Base-by-base conservation (phyloP, 163 green algal species). In the Chlamydomonas reinhardtii region DNA sequence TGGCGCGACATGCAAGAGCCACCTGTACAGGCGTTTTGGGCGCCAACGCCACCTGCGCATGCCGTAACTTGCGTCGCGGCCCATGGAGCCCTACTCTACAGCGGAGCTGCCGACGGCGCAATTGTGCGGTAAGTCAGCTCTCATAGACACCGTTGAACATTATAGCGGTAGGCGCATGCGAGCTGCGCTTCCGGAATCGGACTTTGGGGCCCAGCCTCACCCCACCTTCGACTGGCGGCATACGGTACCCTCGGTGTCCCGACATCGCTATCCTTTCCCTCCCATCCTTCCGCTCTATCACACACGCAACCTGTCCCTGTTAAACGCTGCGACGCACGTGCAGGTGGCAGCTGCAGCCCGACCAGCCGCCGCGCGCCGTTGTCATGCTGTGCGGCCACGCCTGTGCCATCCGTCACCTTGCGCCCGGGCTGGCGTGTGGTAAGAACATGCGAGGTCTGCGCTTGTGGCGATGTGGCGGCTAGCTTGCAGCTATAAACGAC, bases 331-430 rank as follows among this genome's bases (percentile, higher is more conserved):
- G 16, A 22, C 17, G 24, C 0, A 8, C 5, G 48, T 39, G 32
- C 31, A 84, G 76, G n/a, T 84, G 76, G 76, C 76, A 84, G 34
- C 62, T 83, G 35, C 17, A 64, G 11, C 11, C n/a, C 11, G 43
- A 17, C 15, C 32, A 56, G 11, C 5, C 76, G 5, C 76, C 76
- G n/a, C 31, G 48, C 43, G 76, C 76, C 0, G 39, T 11, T 2
- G 64, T 75, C 65, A 84, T 84, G 76, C 29, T 84, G 64, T 43
- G 74, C 4, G 76, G 76, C 16, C 76, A 84, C 62, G 74, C 37
- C 14, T 31, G 37, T n/a, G 25, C 76, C 43, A 69, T 84, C 39
- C 76, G 64, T 4, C 64, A 75, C 43, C 31, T 84, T 31, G 76
- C n/a, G 24, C 39, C 76, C 8, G 76, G 64, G 12, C 54, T 84